phyloP scores from a whole-genome alignment of 2,329 filamentous ascomycete species.

The Verticillium zaregamsianum region DNA sequence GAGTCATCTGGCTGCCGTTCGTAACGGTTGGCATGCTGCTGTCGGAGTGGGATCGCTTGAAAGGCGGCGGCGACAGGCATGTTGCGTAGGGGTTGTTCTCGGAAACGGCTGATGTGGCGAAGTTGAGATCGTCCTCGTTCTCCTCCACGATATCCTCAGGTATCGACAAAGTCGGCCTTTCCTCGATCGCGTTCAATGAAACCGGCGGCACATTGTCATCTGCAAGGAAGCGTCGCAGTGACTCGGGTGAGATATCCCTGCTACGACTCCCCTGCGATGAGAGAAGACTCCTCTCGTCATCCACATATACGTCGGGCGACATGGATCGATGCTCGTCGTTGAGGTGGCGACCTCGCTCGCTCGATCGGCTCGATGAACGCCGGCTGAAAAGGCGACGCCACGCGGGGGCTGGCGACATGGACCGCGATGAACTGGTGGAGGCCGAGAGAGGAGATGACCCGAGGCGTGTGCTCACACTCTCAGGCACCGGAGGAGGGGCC shows the following conservation, averaged over 20 bases:
- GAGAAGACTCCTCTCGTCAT: conserved; percentile 25
- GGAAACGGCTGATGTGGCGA: conserved; percentile 47
- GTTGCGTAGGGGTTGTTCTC: conserved; percentile 41
- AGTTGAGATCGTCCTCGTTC: conserved; percentile 53
- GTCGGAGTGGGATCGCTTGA: conserved; percentile 33
- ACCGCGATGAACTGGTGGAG: conserved; percentile 31
- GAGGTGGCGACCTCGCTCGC: conserved; percentile 27
- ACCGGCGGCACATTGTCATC: conserved; percentile 34
- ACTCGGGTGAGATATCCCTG: conserved; percentile 53
- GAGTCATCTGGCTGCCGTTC: conserved; percentile 19
- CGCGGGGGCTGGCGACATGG: conserved; percentile 43
- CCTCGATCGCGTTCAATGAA: conserved; percentile 13
- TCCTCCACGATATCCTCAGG: conserved; percentile 32
- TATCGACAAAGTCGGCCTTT: conserved; percentile 27
- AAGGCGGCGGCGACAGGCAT: conserved; percentile 49
- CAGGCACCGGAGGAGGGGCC: conserved; percentile 36
- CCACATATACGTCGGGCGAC: conserved; percentile 16
- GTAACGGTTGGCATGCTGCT: conserved; percentile 17
- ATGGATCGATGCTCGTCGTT: conserved; percentile 19
- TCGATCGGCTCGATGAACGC: conserved; percentile 29
- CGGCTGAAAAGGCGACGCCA: conserved; percentile 50
- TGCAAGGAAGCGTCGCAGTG: conserved; percentile 45
- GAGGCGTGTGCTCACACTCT: conserved; percentile 28
- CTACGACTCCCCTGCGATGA: conserved; percentile 39
- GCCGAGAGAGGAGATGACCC: conserved; percentile 26